These are phyloP conservation scores for Rhynchospora breviuscula DNA, from an alignment of 176 grass and related monocot genomes.

Conservation along the genomic window DNA sequence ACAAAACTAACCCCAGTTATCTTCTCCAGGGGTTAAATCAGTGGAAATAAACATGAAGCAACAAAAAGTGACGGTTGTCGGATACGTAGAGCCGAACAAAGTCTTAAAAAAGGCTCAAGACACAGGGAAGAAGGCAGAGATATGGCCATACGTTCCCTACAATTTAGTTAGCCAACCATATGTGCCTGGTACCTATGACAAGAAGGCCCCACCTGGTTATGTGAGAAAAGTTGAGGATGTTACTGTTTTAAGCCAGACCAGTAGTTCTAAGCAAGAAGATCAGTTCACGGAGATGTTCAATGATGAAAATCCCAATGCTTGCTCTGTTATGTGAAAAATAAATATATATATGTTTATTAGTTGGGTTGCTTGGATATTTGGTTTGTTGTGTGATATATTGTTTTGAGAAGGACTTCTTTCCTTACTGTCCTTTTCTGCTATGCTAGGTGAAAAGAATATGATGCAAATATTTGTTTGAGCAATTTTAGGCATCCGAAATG, in stretches of 20 bases:
- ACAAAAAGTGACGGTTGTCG: constrained; percentile 50
- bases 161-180: constrained; percentile 45
- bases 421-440: constrained; percentile 1
- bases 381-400: neutral
- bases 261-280: constrained; percentile 20
- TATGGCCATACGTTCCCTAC: constrained; percentile 63
- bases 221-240: constrained; percentile 40
- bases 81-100: constrained; percentile 46
- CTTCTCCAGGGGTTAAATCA: constrained; percentile 43
- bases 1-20: neutral
- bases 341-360: neutral
- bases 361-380: neutral
- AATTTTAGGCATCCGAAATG: too few relatives aligned
- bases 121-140: constrained; percentile 53
- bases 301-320: constrained; percentile 52
- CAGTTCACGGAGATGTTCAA: constrained; percentile 54
- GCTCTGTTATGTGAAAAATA: constrained; percentile 44
- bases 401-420: neutral
- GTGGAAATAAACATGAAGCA: constrained; percentile 62
- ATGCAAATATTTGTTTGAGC: too few relatives aligned
- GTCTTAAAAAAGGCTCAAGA: constrained; percentile 47
- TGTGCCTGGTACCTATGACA: constrained; percentile 45
- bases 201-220: constrained; percentile 52
- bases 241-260: neutral
- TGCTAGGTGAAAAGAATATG: too few relatives aligned